Evolutionary conservation across 352 stramenopile genomes (phyloP).

Genomic region (Pythium rishiriense): DNA sequence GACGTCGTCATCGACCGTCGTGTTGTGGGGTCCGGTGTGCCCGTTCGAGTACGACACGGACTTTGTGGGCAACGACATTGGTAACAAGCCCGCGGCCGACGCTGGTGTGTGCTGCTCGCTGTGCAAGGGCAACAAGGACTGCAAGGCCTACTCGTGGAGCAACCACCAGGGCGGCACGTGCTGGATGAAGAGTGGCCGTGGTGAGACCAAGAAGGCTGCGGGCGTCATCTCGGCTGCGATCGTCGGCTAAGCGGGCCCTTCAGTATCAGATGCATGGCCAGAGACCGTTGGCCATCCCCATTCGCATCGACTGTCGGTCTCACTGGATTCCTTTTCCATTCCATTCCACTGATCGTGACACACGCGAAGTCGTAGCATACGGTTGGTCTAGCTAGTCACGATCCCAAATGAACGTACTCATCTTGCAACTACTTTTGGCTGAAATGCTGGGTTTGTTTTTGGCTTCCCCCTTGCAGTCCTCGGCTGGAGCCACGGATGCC

Average conservation of each 20-base stretch:
- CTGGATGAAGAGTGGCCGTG: conserved; percentile 30
- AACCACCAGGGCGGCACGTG: conserved; percentile 29
- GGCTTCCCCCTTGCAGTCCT: too few species aligned
- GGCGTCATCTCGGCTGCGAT: background rate
- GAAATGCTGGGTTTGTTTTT: too few species aligned
- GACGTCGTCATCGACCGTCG: background rate
- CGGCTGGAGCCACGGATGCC: too few species aligned
- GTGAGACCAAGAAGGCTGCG: background rate
- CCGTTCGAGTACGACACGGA: conserved; percentile 13
- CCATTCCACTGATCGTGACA: too few species aligned
- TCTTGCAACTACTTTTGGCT: too few species aligned
- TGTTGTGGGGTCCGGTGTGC: background rate
- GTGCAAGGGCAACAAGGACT: background rate
- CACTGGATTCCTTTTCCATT: too few species aligned
- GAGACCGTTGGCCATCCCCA: too few species aligned
- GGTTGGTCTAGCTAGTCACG: too few species aligned
- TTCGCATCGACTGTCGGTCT: too few species aligned
- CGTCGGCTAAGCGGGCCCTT: background rate
- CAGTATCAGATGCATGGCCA: too few species aligned
- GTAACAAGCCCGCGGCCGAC: conserved; percentile 8
- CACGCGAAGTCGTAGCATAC: too few species aligned
- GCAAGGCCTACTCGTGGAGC: conserved; percentile 23
- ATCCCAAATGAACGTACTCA: too few species aligned
- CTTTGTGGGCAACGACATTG: conserved; percentile 13
- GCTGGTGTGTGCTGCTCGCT: background rate